phyloP scores from a whole-genome alignment of 2,329 filamentous ascomycete genomes.

The Phialocephala sp. region DNA sequence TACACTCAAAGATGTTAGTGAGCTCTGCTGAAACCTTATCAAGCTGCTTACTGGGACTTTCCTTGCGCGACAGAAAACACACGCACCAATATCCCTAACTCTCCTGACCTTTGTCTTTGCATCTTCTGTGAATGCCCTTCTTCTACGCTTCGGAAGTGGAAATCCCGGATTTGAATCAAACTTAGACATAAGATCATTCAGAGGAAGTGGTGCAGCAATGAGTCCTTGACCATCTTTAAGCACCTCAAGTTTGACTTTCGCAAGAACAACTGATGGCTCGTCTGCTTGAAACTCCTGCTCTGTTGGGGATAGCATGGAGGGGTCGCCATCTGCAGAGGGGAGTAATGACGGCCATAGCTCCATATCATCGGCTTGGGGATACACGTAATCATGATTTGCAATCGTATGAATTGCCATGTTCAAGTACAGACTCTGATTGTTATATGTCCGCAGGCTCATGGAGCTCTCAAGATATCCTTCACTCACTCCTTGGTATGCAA shows the following conservation, averaged over 20 bases:
- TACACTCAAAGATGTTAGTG: constrained; percentile 24
- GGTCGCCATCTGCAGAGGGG: neutral
- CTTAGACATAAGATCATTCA: constrained; percentile 21
- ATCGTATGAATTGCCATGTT: neutral
- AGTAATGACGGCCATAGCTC: neutral
- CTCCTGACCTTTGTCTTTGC: constrained; percentile 27
- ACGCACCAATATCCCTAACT: constrained; percentile 29
- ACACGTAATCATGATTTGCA: neutral
- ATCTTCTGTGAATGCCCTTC: constrained; percentile 23
- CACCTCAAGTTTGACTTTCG: neutral
- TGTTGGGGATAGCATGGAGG: no score
- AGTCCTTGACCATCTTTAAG: neutral
- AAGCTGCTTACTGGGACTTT: constrained; percentile 25
- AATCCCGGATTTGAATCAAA: constrained; percentile 19
- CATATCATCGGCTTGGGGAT: neutral
- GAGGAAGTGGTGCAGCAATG: neutral
- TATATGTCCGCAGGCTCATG: neutral
- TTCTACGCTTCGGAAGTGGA: constrained; percentile 22
- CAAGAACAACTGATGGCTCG: neutral
- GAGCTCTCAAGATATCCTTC: neutral
- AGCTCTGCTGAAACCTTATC: neutral
- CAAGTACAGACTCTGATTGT: neutral
- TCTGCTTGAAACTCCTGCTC: neutral
- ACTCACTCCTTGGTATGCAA: neutral
- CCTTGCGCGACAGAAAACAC: constrained; percentile 25